Base-by-base conservation (phyloP, 2,329 filamentous ascomycete species). In the Apiospora sp. region DNA sequence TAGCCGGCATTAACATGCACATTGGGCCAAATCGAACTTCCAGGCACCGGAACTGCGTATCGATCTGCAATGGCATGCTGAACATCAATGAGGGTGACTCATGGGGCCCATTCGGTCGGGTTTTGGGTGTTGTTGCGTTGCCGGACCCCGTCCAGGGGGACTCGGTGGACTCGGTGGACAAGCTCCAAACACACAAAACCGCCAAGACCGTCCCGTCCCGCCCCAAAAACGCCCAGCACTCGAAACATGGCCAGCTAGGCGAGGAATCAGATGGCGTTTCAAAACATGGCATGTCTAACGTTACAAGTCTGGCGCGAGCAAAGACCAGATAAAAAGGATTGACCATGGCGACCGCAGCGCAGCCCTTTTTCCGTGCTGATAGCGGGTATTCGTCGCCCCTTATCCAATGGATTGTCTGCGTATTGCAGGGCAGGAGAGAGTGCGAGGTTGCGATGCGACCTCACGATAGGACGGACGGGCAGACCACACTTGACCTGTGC, bases 181-280 rank as follows among this genome's bases (percentile, higher is more conserved):
- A 64, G 34, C n/a, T 64, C 58, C 58, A 64, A 64, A 64, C 58
- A n/a, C 58, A n/a, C 67, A 22, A 68, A 68, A 48, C 67, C 22
- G 67, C 67, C 67, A 68, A 68, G 67, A 68, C 67, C 43, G 43
- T 48, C 67, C 67, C 67, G 67, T 68, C 22, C 67, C 30, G 58
- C 34, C 58, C 51, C 4, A 58, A 30, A 58, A 34, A 19, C 51
- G 14, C 51, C 51, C 49, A 51, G 24, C 54, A 61, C 12, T 27
- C 67, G 67, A 68, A 68, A 68, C 67, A 48, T 12, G 67, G 19
- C 19, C 43, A 49, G n/a, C 67, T 68, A 64, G 27, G 58, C 58
- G 58, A 64, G 58, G 58, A 64, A 41, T 64, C 58, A 64, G 34
- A 64, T 64, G 30, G 58, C 22, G 58, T 64, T 64, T 64, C 58